These are phyloP conservation scores for Pinus tabuliformis DNA, from an alignment of 75 land plant genomes.

Conservation along the genomic window DNA sequence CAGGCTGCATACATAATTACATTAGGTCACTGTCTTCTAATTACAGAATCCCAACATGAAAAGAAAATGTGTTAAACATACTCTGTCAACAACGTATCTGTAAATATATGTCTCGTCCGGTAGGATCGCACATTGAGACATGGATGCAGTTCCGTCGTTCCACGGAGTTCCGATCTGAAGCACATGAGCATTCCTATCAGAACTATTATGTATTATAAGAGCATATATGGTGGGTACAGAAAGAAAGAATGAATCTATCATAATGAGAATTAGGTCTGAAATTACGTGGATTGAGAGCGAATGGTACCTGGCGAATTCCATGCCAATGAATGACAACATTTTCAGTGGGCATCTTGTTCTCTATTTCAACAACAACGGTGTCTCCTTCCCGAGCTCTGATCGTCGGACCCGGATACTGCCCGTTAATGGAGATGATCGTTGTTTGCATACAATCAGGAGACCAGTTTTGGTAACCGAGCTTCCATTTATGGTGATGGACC, in stretches of 20 bases:
- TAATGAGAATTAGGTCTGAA: no score
- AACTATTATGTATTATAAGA: no score
- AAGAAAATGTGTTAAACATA: no score
- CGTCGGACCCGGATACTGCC: conserved; percentile 63
- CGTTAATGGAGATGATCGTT: background rate
- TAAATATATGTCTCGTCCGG: conserved; percentile 72
- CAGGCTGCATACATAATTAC: conserved; percentile 36
- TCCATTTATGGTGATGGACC: background rate
- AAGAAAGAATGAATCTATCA: no score
- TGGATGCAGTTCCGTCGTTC: conserved; percentile 79
- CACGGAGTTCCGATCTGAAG: conserved; percentile 69
- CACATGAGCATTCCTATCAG: no score
- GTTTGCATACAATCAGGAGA: background rate
- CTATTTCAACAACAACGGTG: conserved; percentile 64
- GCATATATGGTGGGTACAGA: no score
- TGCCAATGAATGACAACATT: conserved; percentile 85
- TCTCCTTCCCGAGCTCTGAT: conserved; percentile 69
- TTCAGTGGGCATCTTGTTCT: conserved; percentile 63
- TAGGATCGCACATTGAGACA: conserved; percentile 76
- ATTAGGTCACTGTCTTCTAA: no score
- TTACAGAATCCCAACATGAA: no score
- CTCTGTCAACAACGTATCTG: conserved; percentile 60
- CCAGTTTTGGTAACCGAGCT: background rate
- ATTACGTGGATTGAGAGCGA: conserved; percentile 7
- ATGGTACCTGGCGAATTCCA: conserved; percentile 62